A percentile compares a stretch with the other conserved stretches of the same genome.
Evolutionary conservation across 2,329 filamentous ascomycete species (phyloP).

Genomic region (Mycogone perniciosa): DNA sequence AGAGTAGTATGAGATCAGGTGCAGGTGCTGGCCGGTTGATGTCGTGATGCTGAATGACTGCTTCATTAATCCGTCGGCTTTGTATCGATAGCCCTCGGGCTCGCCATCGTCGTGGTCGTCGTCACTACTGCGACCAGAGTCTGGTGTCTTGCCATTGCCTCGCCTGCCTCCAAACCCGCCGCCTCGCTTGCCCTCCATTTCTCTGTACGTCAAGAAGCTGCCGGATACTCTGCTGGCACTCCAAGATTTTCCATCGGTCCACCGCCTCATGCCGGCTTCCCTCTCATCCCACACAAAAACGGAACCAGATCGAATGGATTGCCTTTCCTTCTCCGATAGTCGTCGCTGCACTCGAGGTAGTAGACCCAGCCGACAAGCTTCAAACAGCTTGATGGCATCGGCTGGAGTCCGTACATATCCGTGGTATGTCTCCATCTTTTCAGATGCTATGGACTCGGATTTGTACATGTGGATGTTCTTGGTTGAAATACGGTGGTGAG

Average conservation of each 20-base stretch:
- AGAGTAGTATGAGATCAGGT: conserved; percentile 96
- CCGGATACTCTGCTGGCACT: conserved; percentile 95
- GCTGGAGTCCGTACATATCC: conserved; percentile 91
- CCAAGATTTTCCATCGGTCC: conserved; percentile 99
- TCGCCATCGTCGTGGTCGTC: conserved; percentile 81
- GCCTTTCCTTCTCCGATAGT: conserved; percentile 92
- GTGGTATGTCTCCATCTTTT: conserved; percentile 89
- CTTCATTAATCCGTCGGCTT: conserved; percentile 96
- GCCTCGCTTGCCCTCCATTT: conserved; percentile 98
- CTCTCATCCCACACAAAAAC: conserved; percentile 99
- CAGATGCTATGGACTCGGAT: conserved; percentile 9
- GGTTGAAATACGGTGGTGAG: background rate
- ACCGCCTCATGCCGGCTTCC: conserved; percentile 95
- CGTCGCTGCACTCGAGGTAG: conserved; percentile 87
- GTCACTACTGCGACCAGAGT: conserved; percentile 73
- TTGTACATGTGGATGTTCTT: conserved; percentile 11
- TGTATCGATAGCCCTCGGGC: conserved; percentile 88
- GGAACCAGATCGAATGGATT: conserved; percentile 91
- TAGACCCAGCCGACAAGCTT: conserved; percentile 84
- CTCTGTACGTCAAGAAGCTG: conserved; percentile 93
- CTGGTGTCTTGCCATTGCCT: conserved; percentile 69
- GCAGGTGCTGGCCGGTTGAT: conserved; percentile 77
- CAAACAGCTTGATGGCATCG: conserved; percentile 97
- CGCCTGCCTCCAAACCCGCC: conserved; percentile 61
- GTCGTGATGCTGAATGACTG: conserved; percentile 99